Percentiles rank a stretch among this genome's conserved stretches.
These are phyloP conservation scores for Setaria italica DNA, from an alignment of 202 grass and related monocot genomes.

Conservation along the genomic window DNA sequence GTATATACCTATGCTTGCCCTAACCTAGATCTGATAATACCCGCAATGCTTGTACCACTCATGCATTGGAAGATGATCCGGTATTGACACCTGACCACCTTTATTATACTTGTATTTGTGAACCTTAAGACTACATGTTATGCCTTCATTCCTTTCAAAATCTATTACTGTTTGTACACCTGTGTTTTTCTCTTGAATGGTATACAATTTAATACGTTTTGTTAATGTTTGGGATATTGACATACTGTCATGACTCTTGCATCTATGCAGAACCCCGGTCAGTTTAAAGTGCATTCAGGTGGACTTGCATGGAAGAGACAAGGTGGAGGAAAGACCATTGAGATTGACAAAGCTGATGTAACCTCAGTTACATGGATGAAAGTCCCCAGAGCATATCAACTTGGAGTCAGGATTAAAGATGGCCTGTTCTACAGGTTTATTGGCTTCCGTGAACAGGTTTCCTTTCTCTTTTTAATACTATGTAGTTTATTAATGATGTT, in stretches of 20 bases:
- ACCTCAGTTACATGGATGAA: constrained; percentile 83
- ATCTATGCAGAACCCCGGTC: constrained; percentile 73
- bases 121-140: constrained; percentile 24
- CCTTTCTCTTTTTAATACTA: not conserved
- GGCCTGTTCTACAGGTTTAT: constrained; percentile 92
- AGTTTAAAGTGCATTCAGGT: constrained; percentile 81
- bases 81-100: not conserved
- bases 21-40: constrained; percentile 6
- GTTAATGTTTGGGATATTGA: not conserved
- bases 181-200: constrained; percentile 1
- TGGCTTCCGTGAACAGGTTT: constrained; percentile 93
- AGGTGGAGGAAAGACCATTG: constrained; percentile 89
- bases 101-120: constrained; percentile 15
- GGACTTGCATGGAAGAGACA: constrained; percentile 89
- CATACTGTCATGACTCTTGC: constrained; percentile 4
- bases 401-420: constrained; percentile 79
- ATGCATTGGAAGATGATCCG: constrained; percentile 6
- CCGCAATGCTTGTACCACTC: not conserved
- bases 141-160: not conserved
- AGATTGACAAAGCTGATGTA: constrained; percentile 84
- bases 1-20: not conserved
- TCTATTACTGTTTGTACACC: not conserved
- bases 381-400: constrained; percentile 80
- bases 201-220: constrained; percentile 19
- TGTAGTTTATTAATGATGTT: constrained; percentile 15